phyloP scores from a whole-genome alignment of 441 rosid genomes.

The Eruca vesicaria region DNA sequence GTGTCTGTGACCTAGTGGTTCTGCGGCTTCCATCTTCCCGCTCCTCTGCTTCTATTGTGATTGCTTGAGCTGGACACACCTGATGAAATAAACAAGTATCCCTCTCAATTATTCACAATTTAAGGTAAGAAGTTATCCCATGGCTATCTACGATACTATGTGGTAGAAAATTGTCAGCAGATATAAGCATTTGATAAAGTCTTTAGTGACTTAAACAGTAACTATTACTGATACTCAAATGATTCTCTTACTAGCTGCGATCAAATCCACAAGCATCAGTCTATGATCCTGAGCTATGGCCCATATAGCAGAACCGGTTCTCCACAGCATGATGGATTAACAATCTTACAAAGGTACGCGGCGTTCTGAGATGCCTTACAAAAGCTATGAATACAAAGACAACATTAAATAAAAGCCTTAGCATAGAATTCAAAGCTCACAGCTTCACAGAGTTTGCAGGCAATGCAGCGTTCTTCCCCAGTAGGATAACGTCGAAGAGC shows the following conservation, averaged over 20 bases:
- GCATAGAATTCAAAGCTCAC: constrained; percentile 31
- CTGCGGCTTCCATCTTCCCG: constrained; percentile 99
- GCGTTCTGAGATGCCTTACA: constrained; percentile 6
- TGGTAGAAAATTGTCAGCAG: too few relatives aligned
- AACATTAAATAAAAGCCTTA: not conserved
- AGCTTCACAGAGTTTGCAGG: constrained; percentile 99
- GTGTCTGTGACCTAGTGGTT: constrained; percentile 68
- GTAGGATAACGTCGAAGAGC: constrained; percentile 93
- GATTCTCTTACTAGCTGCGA: not conserved
- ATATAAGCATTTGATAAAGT: not conserved
- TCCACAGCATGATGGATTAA: not conserved
- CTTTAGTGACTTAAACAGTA: not conserved
- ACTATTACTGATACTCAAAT: not conserved
- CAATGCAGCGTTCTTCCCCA: constrained; percentile 98
- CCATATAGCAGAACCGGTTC: constrained; percentile 1
- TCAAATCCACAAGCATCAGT: not conserved
- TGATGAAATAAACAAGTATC: constrained; percentile 33
- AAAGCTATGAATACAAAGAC: not conserved
- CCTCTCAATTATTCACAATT: too few relatives aligned
- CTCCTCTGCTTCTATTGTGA: constrained; percentile 96
- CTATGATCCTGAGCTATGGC: constrained; percentile 3
- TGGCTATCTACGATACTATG: too few relatives aligned
- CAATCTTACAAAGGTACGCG: constrained; percentile 6
- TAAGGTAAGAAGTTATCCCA: not conserved
- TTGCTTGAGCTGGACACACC: constrained; percentile 97